These are phyloP conservation scores for Orbilia brochopaga DNA, from an alignment of 2,329 filamentous ascomycete species.

Conservation along the genomic window DNA sequence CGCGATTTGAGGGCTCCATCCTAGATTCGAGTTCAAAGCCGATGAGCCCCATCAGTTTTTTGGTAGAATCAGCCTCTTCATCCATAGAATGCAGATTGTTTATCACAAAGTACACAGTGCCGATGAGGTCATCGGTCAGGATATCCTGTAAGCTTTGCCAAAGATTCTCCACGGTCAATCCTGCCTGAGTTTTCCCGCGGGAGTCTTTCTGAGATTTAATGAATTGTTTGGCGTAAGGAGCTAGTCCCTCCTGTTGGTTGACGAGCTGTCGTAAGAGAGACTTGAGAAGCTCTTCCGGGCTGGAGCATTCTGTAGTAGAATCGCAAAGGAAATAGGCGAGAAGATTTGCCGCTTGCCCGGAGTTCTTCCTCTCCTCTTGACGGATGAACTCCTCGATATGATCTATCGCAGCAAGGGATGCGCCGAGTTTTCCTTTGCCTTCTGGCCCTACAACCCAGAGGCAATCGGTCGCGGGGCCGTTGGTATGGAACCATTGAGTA, in stretches of 20 bases:
- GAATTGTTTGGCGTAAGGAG: conserved; percentile 58
- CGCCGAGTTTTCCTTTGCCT: conserved; percentile 60
- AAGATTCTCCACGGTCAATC: conserved; percentile 58
- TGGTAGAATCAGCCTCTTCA: conserved; percentile 57
- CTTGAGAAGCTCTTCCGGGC: conserved; percentile 60
- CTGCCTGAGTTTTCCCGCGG: conserved; percentile 54
- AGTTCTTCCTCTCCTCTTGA: conserved; percentile 48
- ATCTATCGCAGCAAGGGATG: conserved; percentile 58
- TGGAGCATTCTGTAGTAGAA: conserved; percentile 57
- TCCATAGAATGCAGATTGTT: conserved; percentile 60
- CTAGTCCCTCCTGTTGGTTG: conserved; percentile 53
- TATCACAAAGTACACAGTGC: conserved; percentile 59
- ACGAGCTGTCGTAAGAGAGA: conserved; percentile 59
- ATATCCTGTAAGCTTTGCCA: conserved; percentile 61
- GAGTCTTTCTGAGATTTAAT: conserved; percentile 56
- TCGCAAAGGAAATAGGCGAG: conserved; percentile 61
- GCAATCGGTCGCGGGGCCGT: conserved; percentile 55
- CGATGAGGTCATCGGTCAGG: conserved; percentile 58
- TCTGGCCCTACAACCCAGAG: conserved; percentile 60
- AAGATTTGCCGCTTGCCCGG: conserved; percentile 55
- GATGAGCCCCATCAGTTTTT: conserved; percentile 58
- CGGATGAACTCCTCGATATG: conserved; percentile 57
- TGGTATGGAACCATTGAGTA: conserved; percentile 56
- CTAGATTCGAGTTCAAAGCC: conserved; percentile 54
- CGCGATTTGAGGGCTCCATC: conserved; percentile 51